phyloP scores from a whole-genome alignment of 1,139 yeast genomes.

The Debaryomyces subglobosus region DNA sequence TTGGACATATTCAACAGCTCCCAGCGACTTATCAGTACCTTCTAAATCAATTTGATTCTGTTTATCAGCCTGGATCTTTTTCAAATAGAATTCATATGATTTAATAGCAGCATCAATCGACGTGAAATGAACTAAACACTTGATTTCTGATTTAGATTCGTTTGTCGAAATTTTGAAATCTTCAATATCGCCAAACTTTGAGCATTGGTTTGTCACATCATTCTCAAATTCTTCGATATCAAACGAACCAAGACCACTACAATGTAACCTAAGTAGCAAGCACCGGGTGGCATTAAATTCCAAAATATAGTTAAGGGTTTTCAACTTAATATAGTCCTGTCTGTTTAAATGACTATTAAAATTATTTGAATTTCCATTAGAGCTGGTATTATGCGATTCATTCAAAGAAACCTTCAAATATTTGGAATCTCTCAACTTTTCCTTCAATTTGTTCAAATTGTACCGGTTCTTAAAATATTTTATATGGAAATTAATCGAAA shows the following conservation, averaged over 20 bases:
- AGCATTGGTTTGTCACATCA: conserved; percentile 26
- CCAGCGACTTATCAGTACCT: conserved; percentile 13
- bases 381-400: conserved; percentile 22
- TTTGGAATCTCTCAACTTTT: conserved; percentile 31
- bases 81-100: conserved; percentile 36
- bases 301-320: conserved; percentile 45
- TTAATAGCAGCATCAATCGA: conserved; percentile 46
- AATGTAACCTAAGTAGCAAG: conserved; percentile 24
- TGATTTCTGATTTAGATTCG: conserved; percentile 11
- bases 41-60: conserved; percentile 22
- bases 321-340: conserved; percentile 45
- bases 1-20: conserved; percentile 19
- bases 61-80: conserved; percentile 28
- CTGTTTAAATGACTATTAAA: conserved; percentile 16
- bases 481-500: conserved; percentile 37
- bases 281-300: conserved; percentile 47
- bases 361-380: conserved; percentile 6
- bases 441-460: conserved; percentile 31
- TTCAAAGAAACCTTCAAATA: conserved; percentile 36
- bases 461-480: conserved; percentile 33
- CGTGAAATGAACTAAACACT: conserved; percentile 36
- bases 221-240: conserved; percentile 15
- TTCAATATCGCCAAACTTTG: conserved; percentile 41
- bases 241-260: conserved; percentile 1
- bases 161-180: conserved; percentile 22